Conservation (phyloP, 2,329 filamentous ascomycete species). For the Ophiocordyceps camponoti-rufipedis region DNA sequence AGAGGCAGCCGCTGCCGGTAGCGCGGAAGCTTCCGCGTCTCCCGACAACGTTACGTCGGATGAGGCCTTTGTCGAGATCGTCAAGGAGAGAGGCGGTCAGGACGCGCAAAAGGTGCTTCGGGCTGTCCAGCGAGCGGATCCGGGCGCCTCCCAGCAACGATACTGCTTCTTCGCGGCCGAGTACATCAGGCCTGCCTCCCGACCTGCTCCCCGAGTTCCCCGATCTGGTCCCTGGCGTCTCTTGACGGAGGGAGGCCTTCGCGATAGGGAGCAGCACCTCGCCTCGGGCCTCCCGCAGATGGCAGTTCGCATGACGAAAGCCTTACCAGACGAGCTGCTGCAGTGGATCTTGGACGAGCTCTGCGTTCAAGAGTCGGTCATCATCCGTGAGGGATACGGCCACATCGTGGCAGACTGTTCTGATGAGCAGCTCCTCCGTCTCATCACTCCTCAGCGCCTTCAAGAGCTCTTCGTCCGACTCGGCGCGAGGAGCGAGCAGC, state of each 20-base stretch:
- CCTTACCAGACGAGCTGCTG: conserved; percentile 44
- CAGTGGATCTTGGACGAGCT: conserved; percentile 47
- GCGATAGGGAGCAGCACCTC: conserved; percentile 37
- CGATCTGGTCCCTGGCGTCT: conserved; percentile 25
- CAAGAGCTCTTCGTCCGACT: conserved; percentile 37
- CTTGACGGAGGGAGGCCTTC: conserved; percentile 23
- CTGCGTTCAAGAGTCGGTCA: conserved; percentile 32
- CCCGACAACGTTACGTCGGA: conserved; percentile 6
- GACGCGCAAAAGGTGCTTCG: conserved; percentile 24
- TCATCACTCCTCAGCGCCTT: conserved; percentile 26
- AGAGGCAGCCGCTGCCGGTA: conserved; percentile 11
- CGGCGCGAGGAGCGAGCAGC: conserved; percentile 30
- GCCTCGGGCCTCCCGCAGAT: conserved; percentile 42
- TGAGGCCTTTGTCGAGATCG: conserved; percentile 11
- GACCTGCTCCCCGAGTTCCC: conserved; percentile 11
- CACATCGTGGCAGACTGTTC: conserved; percentile 29
- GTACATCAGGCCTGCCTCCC: conserved; percentile 9
- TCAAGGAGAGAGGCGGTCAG: conserved; percentile 20
- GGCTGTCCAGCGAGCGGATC: conserved; percentile 32
- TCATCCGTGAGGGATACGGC: conserved; percentile 42
- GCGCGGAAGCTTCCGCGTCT: not conserved
- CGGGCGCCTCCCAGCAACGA: conserved; percentile 13
- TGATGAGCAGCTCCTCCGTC: conserved; percentile 22
- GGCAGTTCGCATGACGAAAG: conserved; percentile 15
- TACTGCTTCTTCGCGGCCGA: conserved; percentile 33